Evolutionary conservation across 2,329 filamentous ascomycete genomes (phyloP).

Genomic region (Beauveria sp.): DNA sequence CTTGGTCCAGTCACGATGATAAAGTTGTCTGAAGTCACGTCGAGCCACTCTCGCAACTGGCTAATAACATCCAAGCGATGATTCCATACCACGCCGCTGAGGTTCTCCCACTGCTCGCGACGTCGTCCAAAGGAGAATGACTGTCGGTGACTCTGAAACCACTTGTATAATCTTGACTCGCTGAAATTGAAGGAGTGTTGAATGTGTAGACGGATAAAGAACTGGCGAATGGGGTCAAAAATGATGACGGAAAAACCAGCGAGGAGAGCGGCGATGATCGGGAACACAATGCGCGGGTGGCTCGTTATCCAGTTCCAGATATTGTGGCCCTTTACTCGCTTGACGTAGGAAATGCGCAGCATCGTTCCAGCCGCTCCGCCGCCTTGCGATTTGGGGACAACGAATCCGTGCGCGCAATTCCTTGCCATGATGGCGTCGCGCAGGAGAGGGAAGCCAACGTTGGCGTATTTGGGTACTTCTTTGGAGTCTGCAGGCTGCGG

Average conservation of each 20-base stretch:
- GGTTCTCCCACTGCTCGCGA: slow-evolving; percentile 56
- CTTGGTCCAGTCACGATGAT: slow-evolving; percentile 89
- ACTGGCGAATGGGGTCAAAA: slow-evolving; percentile 90
- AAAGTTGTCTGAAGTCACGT: slow-evolving; percentile 84
- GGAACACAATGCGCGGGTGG: slow-evolving; percentile 84
- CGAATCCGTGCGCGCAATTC: slow-evolving; percentile 84
- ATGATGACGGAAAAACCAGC: slow-evolving; percentile 78
- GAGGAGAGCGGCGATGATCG: slow-evolving; percentile 69
- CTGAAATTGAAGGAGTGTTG: slow-evolving; percentile 67
- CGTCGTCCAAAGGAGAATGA: slow-evolving; percentile 55
- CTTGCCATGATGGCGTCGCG: slow-evolving; percentile 79
- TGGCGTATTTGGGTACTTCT: slow-evolving; percentile 69
- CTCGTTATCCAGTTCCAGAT: slow-evolving; percentile 80
- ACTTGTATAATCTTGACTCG: slow-evolving; percentile 66
- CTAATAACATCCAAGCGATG: slow-evolving; percentile 77
- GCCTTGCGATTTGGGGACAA: slow-evolving; percentile 59
- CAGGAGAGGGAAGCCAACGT: slow-evolving; percentile 65
- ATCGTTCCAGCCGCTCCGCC: slow-evolving; percentile 70
- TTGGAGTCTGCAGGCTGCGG: slow-evolving; percentile 83
- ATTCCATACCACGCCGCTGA: slow-evolving; percentile 72
- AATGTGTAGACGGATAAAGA: slow-evolving; percentile 84
- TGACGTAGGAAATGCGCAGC: slow-evolving; percentile 77
- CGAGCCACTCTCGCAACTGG: slow-evolving; percentile 75
- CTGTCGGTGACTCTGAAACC: slow-evolving; percentile 60
- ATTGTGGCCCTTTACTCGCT: slow-evolving; percentile 66